Evolutionary conservation across 1,284 basidiomycete species (phyloP).

Genomic region (Ustilago xerochloae): DNA sequence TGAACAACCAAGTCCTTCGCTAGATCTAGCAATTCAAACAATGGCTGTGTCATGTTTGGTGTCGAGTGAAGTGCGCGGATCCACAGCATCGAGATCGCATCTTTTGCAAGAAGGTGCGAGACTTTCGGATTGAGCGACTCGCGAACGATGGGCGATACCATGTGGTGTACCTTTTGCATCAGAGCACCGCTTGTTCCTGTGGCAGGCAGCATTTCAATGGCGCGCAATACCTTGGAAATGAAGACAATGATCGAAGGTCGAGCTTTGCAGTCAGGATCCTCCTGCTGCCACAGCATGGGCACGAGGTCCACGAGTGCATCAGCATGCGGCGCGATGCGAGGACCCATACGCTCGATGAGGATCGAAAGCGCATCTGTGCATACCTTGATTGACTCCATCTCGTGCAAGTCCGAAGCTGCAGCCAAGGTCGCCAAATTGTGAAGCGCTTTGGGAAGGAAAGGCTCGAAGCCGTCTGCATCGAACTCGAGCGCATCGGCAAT

Average conservation of each 20-base stretch:
- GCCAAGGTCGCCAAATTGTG: slow-evolving; percentile 53
- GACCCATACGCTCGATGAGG: slow-evolving; percentile 64
- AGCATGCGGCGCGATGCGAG: slow-evolving; percentile 57
- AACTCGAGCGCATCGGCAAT: slow-evolving; percentile 65
- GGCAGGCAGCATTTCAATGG: slow-evolving; percentile 50
- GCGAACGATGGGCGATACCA: slow-evolving; percentile 60
- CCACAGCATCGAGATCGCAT: slow-evolving; percentile 63
- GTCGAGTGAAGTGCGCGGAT: slow-evolving; percentile 58
- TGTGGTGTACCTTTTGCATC: slow-evolving; percentile 53
- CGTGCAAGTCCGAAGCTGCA: slow-evolving; percentile 53
- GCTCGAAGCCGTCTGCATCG: slow-evolving; percentile 59
- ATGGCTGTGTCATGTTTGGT: slow-evolving; percentile 55
- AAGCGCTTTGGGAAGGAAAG: slow-evolving; percentile 57
- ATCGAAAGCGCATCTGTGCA: slow-evolving; percentile 62
- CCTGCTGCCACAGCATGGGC: slow-evolving; percentile 61
- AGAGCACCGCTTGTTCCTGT: slow-evolving; percentile 36
- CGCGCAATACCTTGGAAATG: slow-evolving; percentile 59
- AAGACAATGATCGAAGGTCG: slow-evolving; percentile 63
- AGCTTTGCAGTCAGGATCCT: slow-evolving; percentile 61
- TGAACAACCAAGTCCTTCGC: slow-evolving; percentile 51
- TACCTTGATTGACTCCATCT: slow-evolving; percentile 63
- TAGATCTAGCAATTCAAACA: slow-evolving; percentile 55
- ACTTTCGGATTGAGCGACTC: slow-evolving; percentile 48
- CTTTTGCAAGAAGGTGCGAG: slow-evolving; percentile 59
- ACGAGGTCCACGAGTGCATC: slow-evolving; percentile 55